Evolutionary conservation across 495 filamentous ascomycete genomes (phyloP).

Genomic region (Aspergillus bridgeri): DNA sequence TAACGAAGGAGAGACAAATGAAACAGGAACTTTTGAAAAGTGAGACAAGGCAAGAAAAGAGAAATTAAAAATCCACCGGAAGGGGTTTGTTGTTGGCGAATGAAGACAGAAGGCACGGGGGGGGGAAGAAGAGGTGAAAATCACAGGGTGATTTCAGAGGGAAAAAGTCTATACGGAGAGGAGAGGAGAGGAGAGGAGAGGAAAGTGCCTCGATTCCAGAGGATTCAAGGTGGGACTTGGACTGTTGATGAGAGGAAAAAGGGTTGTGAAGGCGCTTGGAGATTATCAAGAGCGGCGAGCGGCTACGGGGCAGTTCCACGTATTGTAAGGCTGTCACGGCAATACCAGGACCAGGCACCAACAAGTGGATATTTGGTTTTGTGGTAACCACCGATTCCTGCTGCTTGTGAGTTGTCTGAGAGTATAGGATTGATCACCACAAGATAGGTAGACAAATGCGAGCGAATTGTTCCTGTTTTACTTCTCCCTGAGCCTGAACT

Average conservation of each 20-base stretch:
- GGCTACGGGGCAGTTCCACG: not conserved
- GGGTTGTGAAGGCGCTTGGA: constrained; percentile 10
- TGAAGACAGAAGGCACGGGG: not conserved
- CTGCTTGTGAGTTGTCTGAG: no score
- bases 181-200: not conserved
- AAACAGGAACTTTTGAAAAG: constrained; percentile 21
- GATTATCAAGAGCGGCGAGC: constrained; percentile 13
- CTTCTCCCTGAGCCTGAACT: not conserved
- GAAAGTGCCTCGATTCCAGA: not conserved
- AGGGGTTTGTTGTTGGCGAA: not conserved
- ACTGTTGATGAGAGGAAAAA: constrained; percentile 20
- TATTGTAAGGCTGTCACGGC: constrained; percentile 14
- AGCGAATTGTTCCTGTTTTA: constrained; percentile 1
- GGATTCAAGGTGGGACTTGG: constrained; percentile 1
- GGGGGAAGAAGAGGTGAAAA: constrained; percentile 8
- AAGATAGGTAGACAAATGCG: not conserved
- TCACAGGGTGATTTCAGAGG: constrained; percentile 4
- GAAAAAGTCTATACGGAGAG: constrained; percentile 13
- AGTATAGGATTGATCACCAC: no score
- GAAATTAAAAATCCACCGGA: constrained; percentile 1
- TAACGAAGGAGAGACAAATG: constrained; percentile 15
- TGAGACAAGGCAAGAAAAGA: not conserved
- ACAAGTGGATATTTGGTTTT: constrained; percentile 1
- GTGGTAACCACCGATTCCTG: no score
- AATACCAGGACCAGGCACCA: constrained; percentile 23